Evolutionary conservation across 768 basidiomycete species (phyloP).

Genomic region (Pulveroboletus sp.): DNA sequence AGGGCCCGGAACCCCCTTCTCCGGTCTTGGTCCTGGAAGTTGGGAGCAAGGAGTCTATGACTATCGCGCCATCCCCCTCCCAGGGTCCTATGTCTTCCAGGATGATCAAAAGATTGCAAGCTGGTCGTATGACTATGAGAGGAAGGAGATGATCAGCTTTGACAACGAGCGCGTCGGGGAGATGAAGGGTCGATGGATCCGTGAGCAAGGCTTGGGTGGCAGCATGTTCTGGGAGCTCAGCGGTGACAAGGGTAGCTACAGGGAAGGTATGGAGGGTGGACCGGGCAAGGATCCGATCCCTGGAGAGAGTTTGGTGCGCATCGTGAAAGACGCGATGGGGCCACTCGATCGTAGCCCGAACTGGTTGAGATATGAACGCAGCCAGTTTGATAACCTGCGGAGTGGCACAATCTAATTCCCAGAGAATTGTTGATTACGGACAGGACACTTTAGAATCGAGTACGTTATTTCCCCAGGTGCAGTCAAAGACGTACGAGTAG

Average conservation of each 20-base stretch:
- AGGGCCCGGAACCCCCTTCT: constrained; percentile 78
- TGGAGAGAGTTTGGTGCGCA: constrained; percentile 66
- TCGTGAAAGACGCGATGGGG: constrained; percentile 80
- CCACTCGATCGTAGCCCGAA: constrained; percentile 69
- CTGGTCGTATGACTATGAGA: constrained; percentile 77
- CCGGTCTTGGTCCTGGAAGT: constrained; percentile 79
- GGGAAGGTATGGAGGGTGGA: constrained; percentile 74
- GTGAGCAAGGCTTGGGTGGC: constrained; percentile 73
- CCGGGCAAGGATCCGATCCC: constrained; percentile 72
- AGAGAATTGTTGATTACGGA: not conserved
- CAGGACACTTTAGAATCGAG: not conserved
- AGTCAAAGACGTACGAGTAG: not conserved
- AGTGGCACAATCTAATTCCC: constrained; percentile 51
- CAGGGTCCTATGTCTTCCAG: constrained; percentile 60
- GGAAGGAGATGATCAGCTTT: constrained; percentile 79
- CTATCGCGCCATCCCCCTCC: constrained; percentile 84
- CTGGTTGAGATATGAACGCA: constrained; percentile 76
- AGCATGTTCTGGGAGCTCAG: constrained; percentile 96
- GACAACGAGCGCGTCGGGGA: constrained; percentile 67
- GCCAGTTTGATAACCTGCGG: constrained; percentile 78
- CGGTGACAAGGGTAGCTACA: constrained; percentile 71
- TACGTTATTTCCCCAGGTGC: not conserved
- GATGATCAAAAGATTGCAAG: constrained; percentile 73
- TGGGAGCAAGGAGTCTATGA: constrained; percentile 95
- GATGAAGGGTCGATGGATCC: constrained; percentile 82